Conservation (phyloP, 768 basidiomycete genomes). For the Daedaleopsis nitida region DNA sequence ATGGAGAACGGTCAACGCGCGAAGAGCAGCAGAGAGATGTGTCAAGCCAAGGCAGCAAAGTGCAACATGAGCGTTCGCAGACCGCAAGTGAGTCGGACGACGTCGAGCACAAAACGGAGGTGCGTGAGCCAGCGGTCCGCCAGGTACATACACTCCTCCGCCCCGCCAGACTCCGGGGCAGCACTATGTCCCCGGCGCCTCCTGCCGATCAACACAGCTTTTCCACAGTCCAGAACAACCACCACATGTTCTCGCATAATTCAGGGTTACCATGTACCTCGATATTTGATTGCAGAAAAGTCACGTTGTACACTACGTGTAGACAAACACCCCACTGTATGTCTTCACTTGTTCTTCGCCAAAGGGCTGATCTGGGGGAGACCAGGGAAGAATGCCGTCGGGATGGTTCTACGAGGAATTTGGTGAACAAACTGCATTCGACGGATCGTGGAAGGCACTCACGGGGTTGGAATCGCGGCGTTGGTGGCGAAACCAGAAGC, state of each 20-base stretch:
- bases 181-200: background rate
- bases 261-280: background rate
- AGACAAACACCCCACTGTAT: background rate
- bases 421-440: background rate
- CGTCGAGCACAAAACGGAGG: background rate
- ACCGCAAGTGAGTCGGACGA: background rate
- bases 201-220: conserved; percentile 1
- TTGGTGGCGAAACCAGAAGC: conserved; percentile 26
- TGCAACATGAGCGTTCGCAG: background rate
- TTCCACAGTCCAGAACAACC: no score
- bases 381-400: conserved; percentile 29
- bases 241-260: background rate
- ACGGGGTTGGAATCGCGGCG: conserved; percentile 30
- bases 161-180: background rate
- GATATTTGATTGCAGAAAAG: background rate
- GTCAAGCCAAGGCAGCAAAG: background rate
- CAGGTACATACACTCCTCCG: background rate
- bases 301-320: no score
- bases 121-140: background rate
- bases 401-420: conserved; percentile 24
- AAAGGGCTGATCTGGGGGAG: conserved; percentile 28
- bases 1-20: background rate
- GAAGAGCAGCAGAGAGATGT: background rate
- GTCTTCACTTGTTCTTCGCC: conserved; percentile 21
- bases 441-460: conserved; percentile 5